Evolutionary conservation across 73 alveolate genomes (phyloP), one percentile per base, ranked within the genome.

Genomic region (Paramecium tetraurelia): DNA sequence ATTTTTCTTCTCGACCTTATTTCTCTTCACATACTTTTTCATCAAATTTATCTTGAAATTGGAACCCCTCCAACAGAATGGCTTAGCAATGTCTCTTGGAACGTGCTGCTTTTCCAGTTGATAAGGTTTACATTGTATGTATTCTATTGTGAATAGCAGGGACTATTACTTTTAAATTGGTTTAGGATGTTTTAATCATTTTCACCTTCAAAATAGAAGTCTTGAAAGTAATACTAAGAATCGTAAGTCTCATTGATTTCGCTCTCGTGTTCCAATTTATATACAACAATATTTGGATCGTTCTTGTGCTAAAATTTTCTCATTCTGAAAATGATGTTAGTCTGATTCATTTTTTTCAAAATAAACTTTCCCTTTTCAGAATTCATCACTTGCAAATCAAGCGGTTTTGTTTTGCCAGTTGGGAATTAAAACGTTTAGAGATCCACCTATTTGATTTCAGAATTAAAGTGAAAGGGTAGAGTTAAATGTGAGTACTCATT

Each of bases 31-130:
- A 6, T 63, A 31, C 29, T 63, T 63, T 27, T 63, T 63, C 84
- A 63, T 63, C 5, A 22, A 33, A 63, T 63, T 63, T 11, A 63
- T 10, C 11, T 63, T 63, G 12, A 63, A 63, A 63, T 63, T 63
- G 5, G 84, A 63, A 31, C 84, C 84, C 31, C 84, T 63, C 84
- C 84, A 63, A 63, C 84, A 27, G 31, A 63, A 63, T 27, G 84
- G 84, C 7, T 63, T 63, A 27, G 84, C 84, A 27, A 63, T 63
- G 29, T 63, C 21, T 63, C 84, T 63, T 31, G 84, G 84, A 63
- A 63, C 21, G 12, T 63, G 41, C 11, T 27, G n/a, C 50, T 63
- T 63, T 24, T 10, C 12, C 27, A 22, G 31, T 63, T 27, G 4
- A 33, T 63, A 63, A 27, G 41, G 44, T 27, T 63, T 33, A 33